Conservation (phyloP, 2,329 filamentous ascomycete species). For the Cryphonectria naterciae region DNA sequence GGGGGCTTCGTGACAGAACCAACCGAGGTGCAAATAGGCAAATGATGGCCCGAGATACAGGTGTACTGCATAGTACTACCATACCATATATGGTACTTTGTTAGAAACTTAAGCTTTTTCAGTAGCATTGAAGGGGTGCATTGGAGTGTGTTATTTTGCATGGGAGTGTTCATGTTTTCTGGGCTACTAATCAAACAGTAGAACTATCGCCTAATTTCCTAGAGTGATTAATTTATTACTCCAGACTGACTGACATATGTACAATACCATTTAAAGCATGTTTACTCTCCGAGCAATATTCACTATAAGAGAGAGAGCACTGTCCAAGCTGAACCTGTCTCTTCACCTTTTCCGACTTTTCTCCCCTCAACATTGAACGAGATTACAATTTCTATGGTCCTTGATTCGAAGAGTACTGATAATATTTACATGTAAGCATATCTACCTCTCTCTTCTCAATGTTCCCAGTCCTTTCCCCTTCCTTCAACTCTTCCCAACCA, state of each 20-base stretch:
- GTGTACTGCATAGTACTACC: background rate
- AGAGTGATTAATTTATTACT: background rate
- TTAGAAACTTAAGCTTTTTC: background rate
- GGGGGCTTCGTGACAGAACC: background rate
- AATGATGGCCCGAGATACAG: background rate
- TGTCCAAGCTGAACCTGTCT: background rate
- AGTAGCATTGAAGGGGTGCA: background rate
- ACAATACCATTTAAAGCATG: background rate
- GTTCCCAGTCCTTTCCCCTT: background rate
- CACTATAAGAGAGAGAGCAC: background rate
- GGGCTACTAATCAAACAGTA: background rate
- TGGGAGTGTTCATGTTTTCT: background rate
- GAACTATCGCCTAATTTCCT: background rate
- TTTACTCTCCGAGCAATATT: background rate
- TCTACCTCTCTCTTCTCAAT: background rate
- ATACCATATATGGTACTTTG: background rate
- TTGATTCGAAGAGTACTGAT: too few species aligned
- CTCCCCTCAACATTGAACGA: background rate
- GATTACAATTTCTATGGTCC: background rate
- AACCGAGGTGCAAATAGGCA: background rate
- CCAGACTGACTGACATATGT: background rate
- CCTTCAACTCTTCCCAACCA: background rate
- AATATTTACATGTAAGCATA: background rate
- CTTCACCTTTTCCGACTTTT: background rate
- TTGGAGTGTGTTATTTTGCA: background rate